Base-by-base conservation (phyloP, 257 asterid species). In the Nicotiana tomentosiformis region DNA sequence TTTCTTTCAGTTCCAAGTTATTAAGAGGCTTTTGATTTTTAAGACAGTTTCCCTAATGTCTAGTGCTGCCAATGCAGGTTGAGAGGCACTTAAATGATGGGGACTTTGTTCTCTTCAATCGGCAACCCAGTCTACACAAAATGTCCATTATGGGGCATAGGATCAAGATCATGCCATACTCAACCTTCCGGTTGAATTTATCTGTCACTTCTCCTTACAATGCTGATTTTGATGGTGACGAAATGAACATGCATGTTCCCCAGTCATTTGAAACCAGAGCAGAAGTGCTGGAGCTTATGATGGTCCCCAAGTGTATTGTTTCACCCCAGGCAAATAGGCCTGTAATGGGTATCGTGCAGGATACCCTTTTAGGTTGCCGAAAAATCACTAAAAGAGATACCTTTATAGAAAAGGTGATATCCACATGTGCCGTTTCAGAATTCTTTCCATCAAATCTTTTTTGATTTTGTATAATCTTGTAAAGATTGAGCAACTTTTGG, bases 141-240 rank as follows among this genome's bases (percentile, higher is more conserved):
- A 96, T 96, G 99, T 96, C 99, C 77, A 96, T 96, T 77, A 96
- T 96, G 99, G 99, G 99, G 33, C 99, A 96, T 72, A 91, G 93
- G 86, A 96, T 96, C 83, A 96, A 96, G 90, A 96, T 96, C 83
- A 96, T 96, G 99, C 99, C 99, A 18, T 96, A 94, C 88, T 96
- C 99, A 60, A 96, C 99, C 12, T 96, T 96, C 79, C 98, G 99
- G 16, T 87, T 96, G 88, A 96, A 96, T 82, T 87, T 96, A 87
- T 96, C 99, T 61, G 99, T 96, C 57, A 96, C 99, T 55, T 96
- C 99, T 4, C 99, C 99, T 43, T 96, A 96, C 90, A 96, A 96
- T 94, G 99, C 99, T 84, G 99, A 96, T 88, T 96, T 96, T 88
- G 99, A 96, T 84, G 99, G 99, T 81, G 99, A 96, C 87, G 99